These are phyloP conservation scores for Chondrostereum purpureum DNA, from an alignment of 1,284 basidiomycete genomes.

Conservation along the genomic window DNA sequence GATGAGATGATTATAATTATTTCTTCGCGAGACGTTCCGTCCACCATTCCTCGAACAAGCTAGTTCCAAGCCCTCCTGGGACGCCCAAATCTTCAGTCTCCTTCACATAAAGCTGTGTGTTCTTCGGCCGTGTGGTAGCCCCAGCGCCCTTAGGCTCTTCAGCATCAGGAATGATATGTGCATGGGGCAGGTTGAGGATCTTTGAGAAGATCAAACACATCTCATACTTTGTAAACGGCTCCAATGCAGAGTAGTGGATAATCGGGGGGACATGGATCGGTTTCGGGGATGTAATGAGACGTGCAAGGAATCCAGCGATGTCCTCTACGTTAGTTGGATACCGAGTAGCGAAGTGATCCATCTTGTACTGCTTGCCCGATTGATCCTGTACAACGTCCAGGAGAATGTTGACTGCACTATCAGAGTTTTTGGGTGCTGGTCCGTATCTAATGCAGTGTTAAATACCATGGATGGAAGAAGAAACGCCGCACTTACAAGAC, in stretches of 20 bases:
- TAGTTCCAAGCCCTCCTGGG: conserved; percentile 51
- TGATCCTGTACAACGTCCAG: conserved; percentile 74
- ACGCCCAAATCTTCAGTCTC: conserved; percentile 60
- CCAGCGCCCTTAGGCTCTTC: conserved; percentile 53
- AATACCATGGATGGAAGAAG: background rate
- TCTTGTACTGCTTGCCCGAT: conserved; percentile 72
- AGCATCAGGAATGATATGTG: conserved; percentile 61
- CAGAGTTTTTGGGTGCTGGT: conserved; percentile 66
- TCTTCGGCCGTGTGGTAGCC: conserved; percentile 61
- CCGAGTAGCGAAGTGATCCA: conserved; percentile 82
- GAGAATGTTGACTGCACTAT: conserved; percentile 75
- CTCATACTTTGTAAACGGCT: conserved; percentile 80
- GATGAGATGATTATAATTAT: background rate
- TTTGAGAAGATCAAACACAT: conserved; percentile 73
- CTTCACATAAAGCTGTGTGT: conserved; percentile 64
- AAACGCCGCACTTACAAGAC: conserved; percentile 52
- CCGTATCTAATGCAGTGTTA: conserved; percentile 53
- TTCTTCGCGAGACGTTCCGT: conserved; percentile 14
- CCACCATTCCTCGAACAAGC: conserved; percentile 77
- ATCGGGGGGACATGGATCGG: conserved; percentile 50
- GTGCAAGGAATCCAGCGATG: conserved; percentile 68
- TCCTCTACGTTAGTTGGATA: conserved; percentile 78
- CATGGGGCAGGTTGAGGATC: conserved; percentile 57
- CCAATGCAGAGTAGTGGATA: conserved; percentile 68
- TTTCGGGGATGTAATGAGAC: conserved; percentile 35